Percentiles rank a stretch among this genome's conserved stretches.
These are phyloP conservation scores for Pseudocercospora eumusae DNA, from an alignment of 2,329 filamentous ascomycete genomes.

Conservation along the genomic window DNA sequence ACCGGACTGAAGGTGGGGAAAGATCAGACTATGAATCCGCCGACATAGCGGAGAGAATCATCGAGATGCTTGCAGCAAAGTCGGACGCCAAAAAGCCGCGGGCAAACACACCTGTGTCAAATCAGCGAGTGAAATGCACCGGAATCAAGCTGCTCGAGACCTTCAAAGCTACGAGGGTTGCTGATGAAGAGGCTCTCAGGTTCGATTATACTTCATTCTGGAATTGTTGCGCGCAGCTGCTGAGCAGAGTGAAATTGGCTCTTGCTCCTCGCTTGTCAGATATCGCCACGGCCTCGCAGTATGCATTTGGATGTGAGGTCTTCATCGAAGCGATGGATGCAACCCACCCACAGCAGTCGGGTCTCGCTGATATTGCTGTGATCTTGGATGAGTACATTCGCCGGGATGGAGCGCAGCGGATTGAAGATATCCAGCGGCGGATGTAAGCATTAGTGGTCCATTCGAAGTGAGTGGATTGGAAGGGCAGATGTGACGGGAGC, in stretches of 20 bases:
- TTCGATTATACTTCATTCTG: neutral
- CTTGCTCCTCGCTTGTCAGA: neutral
- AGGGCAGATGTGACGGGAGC: neutral
- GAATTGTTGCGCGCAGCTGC: neutral
- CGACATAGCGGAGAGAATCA: no score
- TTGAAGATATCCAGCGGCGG: neutral
- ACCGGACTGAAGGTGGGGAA: no score
- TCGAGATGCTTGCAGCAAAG: no score
- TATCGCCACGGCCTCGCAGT: neutral
- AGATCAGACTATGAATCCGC: no score
- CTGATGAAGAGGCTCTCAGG: neutral
- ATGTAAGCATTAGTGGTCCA: neutral
- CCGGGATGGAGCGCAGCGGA: neutral
- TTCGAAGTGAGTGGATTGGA: no score
- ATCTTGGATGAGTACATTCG: neutral
- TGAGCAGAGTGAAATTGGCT: neutral
- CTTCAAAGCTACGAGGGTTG: neutral
- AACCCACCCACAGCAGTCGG: neutral
- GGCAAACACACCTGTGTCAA: no score
- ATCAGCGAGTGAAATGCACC: neutral
- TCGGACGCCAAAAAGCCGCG: no score
- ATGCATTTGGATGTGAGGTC: neutral
- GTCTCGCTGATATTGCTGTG: neutral
- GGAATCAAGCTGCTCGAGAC: neutral
- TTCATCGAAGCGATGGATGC: neutral